These are phyloP conservation scores for Colletotrichum cereale DNA, from an alignment of 2,329 filamentous ascomycete species.

Conservation along the genomic window DNA sequence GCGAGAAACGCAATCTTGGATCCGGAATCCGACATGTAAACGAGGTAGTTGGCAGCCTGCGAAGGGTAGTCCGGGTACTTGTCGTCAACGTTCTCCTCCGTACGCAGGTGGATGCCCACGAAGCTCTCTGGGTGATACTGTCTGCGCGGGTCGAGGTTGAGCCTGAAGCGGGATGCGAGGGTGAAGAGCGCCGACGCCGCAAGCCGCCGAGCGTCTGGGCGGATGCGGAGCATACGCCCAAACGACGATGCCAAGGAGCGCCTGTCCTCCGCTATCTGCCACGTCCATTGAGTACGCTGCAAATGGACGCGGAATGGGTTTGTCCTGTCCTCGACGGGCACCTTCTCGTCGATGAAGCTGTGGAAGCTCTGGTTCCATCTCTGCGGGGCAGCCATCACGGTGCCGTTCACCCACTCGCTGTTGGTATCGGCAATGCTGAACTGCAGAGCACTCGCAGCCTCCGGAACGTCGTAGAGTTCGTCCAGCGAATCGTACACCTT, in stretches of 20 bases:
- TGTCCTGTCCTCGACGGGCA: conserved; percentile 45
- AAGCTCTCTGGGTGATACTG: conserved; percentile 45
- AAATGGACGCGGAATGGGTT: conserved; percentile 52
- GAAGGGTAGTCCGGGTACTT: conserved; percentile 49
- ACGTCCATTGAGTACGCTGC: conserved; percentile 46
- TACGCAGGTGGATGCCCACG: conserved; percentile 53
- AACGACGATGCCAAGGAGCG: conserved; percentile 50
- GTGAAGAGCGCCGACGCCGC: conserved; percentile 51
- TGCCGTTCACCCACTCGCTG: conserved; percentile 42
- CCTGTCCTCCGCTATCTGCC: conserved; percentile 49
- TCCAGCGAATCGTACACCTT: conserved; percentile 50
- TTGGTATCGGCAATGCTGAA: conserved; percentile 45
- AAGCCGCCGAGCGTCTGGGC: conserved; percentile 50
- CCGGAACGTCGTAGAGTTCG: conserved; percentile 50
- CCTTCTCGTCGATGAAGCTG: conserved; percentile 44
- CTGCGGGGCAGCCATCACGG: conserved; percentile 44
- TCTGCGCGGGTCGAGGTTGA: conserved; percentile 45
- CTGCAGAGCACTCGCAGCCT: conserved; percentile 43
- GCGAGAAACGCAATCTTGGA: conserved; percentile 57
- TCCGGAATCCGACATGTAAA: conserved; percentile 46
- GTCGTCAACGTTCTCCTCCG: conserved; percentile 47
- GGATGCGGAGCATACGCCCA: conserved; percentile 54
- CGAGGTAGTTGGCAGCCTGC: conserved; percentile 50
- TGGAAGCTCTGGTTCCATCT: conserved; percentile 44
- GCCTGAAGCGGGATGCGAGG: conserved; percentile 46